A percentile compares a stretch with the other conserved stretches of the same genome.
Evolutionary conservation across 192 early-diverging fungal genomes (phyloP).

Genomic region (Rhizoclosmatium globosum): DNA sequence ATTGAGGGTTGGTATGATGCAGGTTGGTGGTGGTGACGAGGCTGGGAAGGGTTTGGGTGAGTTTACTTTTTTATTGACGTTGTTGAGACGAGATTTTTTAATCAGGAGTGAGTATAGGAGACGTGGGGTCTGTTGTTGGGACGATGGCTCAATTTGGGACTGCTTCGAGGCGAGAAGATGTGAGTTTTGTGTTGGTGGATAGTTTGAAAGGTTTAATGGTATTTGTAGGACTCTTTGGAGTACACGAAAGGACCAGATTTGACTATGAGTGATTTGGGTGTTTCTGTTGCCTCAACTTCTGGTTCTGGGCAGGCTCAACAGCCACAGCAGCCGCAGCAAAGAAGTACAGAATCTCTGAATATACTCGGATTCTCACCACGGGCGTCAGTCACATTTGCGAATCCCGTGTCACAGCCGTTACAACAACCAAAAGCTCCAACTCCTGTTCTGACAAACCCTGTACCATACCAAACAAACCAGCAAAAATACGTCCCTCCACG

Average conservation of each 20-base stretch:
- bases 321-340: not conserved
- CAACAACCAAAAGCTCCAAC: not conserved
- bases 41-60: not conserved
- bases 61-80: too few relatives aligned
- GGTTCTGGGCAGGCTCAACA: not conserved
- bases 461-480: not conserved
- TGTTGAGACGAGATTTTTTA: not conserved
- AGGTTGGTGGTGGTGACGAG: not conserved
- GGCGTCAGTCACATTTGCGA: too few relatives aligned
- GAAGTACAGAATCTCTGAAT: not conserved
- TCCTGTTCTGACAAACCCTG: not conserved
- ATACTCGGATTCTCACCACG: too few relatives aligned
- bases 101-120: not conserved
- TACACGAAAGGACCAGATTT: conserved; percentile 7
- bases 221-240: not conserved
- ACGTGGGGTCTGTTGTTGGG: not conserved
- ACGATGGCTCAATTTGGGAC: not conserved
- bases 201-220: not conserved
- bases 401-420: too few relatives aligned
- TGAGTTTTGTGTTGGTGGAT: not conserved
- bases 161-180: not conserved
- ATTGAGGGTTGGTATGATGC: conserved; percentile 16
- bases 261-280: conserved; percentile 11
- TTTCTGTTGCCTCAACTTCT: not conserved
- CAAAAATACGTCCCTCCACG: too few relatives aligned